These are phyloP conservation scores for Carnegiea gigantea DNA, from an alignment of 179 eudicot genomes.

Conservation along the genomic window DNA sequence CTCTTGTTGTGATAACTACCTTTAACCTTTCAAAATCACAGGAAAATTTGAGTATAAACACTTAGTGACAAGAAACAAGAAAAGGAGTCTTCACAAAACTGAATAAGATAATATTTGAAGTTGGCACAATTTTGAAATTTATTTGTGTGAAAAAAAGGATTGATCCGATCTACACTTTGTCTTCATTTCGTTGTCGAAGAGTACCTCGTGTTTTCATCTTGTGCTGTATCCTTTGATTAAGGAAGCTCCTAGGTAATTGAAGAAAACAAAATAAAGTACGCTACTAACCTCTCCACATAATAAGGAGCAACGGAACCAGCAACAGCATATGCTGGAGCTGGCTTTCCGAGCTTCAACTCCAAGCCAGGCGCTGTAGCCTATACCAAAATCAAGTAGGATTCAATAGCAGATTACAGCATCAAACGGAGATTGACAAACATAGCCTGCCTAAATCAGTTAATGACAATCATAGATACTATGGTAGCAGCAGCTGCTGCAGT, in stretches of 20 bases:
- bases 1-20: not conserved
- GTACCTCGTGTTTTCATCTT: not conserved
- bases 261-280: not conserved
- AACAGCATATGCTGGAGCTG: slow-evolving; percentile 91
- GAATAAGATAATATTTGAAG: not conserved
- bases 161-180: no score
- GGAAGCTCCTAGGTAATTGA: not conserved
- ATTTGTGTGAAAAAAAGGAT: not conserved
- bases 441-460: not conserved
- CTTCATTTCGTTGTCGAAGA: not conserved
- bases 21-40: not conserved
- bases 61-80: not conserved
- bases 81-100: not conserved
- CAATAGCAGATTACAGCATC: not conserved
- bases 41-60: not conserved
- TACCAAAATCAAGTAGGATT: not conserved
- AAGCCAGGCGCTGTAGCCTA: slow-evolving; percentile 66
- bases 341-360: slow-evolving; percentile 46
- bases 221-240: not conserved
- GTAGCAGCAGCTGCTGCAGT: not conserved
- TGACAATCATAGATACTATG: not conserved
- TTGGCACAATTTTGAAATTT: not conserved
- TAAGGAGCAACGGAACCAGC: slow-evolving; percentile 77
- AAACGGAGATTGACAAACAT: not conserved
- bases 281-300: slow-evolving; percentile 76